Percentiles rank a stretch among this genome's conserved stretches.
phyloP scores from a whole-genome alignment of 2,329 filamentous ascomycete species.

The Aspergillus cejpii region DNA sequence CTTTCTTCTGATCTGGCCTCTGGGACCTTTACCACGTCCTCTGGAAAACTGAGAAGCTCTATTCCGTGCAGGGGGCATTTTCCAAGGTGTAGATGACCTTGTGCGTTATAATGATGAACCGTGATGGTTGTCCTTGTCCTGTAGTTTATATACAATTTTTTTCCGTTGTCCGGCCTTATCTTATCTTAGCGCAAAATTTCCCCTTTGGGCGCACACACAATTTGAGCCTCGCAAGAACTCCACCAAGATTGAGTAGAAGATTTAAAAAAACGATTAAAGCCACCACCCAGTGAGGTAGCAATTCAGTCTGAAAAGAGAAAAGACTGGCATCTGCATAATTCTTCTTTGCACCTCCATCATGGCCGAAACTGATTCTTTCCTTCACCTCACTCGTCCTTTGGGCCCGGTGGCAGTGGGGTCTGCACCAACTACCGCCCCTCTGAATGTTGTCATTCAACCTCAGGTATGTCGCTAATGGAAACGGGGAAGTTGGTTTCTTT shows the following conservation, averaged over 20 bases:
- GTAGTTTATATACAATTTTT: constrained; percentile 2
- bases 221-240: constrained; percentile 29
- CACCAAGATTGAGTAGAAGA: constrained; percentile 21
- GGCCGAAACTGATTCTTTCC: constrained; percentile 78
- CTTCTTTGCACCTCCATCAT: constrained; percentile 54
- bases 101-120: background rate
- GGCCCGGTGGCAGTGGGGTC: constrained; percentile 72
- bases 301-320: constrained; percentile 21
- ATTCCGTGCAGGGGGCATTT: constrained; percentile 27
- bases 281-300: constrained; percentile 28
- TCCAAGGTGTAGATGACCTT: background rate
- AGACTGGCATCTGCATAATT: constrained; percentile 14
- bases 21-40: constrained; percentile 29
- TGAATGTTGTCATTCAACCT: constrained; percentile 90
- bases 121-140: background rate
- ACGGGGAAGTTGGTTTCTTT: constrained; percentile 2
- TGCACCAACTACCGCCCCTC: constrained; percentile 79
- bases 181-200: constrained; percentile 47
- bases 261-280: constrained; percentile 25
- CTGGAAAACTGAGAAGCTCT: constrained; percentile 21
- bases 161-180: constrained; percentile 29
- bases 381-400: constrained; percentile 88
- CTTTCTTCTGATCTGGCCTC: constrained; percentile 23
- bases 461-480: constrained; percentile 56
- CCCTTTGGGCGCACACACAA: constrained; percentile 36